A percentile compares a stretch with the other conserved stretches of the same genome.
Conservation (phyloP, 352 stramenopile genomes). For the Phytophthora niederhauseri region DNA sequence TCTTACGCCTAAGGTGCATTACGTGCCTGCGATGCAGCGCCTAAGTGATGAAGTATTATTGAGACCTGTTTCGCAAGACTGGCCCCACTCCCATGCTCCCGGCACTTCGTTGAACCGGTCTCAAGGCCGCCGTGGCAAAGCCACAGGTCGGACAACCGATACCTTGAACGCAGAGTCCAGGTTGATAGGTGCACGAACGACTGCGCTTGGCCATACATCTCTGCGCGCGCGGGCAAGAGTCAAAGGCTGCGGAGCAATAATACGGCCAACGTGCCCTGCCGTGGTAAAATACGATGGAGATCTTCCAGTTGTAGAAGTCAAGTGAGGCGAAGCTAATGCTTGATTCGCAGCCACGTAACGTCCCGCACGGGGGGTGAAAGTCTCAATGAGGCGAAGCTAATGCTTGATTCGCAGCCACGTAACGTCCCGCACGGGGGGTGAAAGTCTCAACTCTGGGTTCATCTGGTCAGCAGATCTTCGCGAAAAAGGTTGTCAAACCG, state of each 20-base stretch:
- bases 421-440: too few relatives aligned
- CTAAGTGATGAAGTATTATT: constrained; percentile 2
- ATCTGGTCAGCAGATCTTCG: constrained; percentile 2
- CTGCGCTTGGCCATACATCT: not conserved
- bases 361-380: too few relatives aligned
- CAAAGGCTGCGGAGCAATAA: not conserved
- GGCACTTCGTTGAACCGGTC: not conserved
- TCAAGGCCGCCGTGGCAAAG: not conserved
- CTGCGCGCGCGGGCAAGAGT: not conserved
- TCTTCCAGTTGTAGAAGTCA: not conserved
- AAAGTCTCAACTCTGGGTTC: not conserved
- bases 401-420: not conserved
- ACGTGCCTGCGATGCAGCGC: not conserved
- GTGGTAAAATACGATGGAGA: constrained; percentile 1
- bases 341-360: not conserved
- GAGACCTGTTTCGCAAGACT: constrained; percentile 2
- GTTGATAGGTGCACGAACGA: not conserved
- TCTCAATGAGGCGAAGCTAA: constrained; percentile 3
- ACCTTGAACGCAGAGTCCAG: not conserved
- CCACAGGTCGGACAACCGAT: not conserved
- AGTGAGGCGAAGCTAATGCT: constrained; percentile 1
- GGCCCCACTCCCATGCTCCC: not conserved
- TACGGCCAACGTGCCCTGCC: not conserved
- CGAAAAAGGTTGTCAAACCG: not conserved
- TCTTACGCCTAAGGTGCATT: not conserved